Evolutionary conservation across 345 rosid genomes (phyloP), one percentile per base, ranked within the genome.

Genomic region (Eucalyptus cloeziana): DNA sequence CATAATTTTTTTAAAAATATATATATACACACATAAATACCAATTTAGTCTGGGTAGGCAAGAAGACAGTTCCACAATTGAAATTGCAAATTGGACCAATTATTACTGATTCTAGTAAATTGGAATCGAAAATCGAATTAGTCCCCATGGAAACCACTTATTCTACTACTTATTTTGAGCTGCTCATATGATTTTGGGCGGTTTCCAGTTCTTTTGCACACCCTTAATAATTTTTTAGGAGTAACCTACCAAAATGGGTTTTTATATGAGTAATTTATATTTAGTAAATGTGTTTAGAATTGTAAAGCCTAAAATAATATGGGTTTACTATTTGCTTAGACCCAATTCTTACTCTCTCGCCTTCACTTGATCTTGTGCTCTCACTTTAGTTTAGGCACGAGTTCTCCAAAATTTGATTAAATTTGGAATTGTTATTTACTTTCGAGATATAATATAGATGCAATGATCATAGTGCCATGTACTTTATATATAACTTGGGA

Each of bases 1-100:
- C 13, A 56, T 56, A 10, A 54, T 2, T 1, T 0, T 0, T 9
- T 22, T 1, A 4, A 4, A 56, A 22, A 56, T 9, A 24, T 56
- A 24, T 22, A 10, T 22, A 10, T 4, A 56, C 24, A 25, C 3
- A 25, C n/a, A n/a, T n/a, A n/a, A n/a, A n/a, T 10, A 4, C 6
- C 3, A 25, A 22, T 56, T 19, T 7, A 25, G 3, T 24, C 0
- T 0, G 0, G 0, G 30, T 56, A 22, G 6, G 13, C 1, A 1
- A 56, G 6, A 4, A 6, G 7, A 4, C 3, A 2, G 0, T 24
- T 56, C 13, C 30, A 56, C 3, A 24, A 9, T 10, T 56, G 2
- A 24, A 24, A 56, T 4, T 9, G 1, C 13, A 7, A 56, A 56
- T 9, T 7, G 0, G 30, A 56, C 0, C 0, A 0, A 24, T 21